Percentiles rank a stretch among this genome's conserved stretches.
Evolutionary conservation across 2,329 filamentous ascomycete genomes (phyloP).

Genomic region (Cyphellophora europaea): DNA sequence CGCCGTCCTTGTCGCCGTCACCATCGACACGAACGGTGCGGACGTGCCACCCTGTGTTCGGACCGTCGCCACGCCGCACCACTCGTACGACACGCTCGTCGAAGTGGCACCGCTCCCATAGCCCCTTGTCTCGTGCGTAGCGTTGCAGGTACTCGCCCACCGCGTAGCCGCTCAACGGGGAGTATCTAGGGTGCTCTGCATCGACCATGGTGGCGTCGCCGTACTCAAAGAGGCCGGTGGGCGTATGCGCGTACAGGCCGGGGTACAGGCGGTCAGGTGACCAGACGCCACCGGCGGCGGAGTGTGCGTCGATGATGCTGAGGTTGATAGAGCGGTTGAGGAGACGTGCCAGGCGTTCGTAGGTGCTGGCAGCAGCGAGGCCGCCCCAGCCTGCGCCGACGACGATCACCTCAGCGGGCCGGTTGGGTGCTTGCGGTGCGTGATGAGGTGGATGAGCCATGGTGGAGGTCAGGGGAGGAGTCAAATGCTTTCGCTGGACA

Average conservation of each 20-base stretch:
- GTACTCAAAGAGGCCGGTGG: slow-evolving; percentile 22
- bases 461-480: too few species aligned
- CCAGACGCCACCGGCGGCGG: slow-evolving; percentile 22
- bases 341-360: slow-evolving; percentile 17
- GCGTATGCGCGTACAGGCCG: slow-evolving; percentile 21
- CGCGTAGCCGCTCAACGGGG: slow-evolving; percentile 22
- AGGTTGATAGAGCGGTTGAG: slow-evolving; percentile 8
- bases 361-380: slow-evolving; percentile 23
- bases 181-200: slow-evolving; percentile 3
- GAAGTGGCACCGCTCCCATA: slow-evolving; percentile 17
- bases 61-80: slow-evolving; percentile 15
- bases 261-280: slow-evolving; percentile 21
- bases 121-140: slow-evolving; percentile 19
- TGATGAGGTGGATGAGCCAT: too few species aligned
- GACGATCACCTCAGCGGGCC: too few species aligned
- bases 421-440: too few species aligned
- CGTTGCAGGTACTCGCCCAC: slow-evolving; percentile 20
- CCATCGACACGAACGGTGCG: too few species aligned
- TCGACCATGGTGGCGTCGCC: slow-evolving; percentile 18
- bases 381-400: slow-evolving; percentile 19
- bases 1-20: too few species aligned
- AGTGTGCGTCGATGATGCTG: slow-evolving; percentile 20
- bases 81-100: slow-evolving; percentile 19
- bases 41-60: slow-evolving; percentile 22
- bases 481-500: too few species aligned